phyloP scores from a whole-genome alignment of 2,329 filamentous ascomycete species.

The Penicillium glabrum region DNA sequence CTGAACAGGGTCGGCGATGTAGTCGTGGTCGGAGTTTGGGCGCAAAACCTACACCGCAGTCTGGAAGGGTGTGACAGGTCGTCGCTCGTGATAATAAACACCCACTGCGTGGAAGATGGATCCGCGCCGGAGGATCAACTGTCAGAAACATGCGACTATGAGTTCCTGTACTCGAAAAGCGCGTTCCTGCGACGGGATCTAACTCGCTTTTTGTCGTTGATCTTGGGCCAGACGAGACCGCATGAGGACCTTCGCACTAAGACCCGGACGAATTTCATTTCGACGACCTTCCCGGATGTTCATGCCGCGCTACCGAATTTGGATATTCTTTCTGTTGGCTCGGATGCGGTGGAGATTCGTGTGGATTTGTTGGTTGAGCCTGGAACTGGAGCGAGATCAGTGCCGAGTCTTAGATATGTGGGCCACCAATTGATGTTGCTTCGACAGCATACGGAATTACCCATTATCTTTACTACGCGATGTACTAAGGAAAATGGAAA shows the following conservation, averaged over 20 bases:
- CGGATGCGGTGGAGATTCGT: slow-evolving; percentile 80
- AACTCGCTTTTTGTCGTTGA: slow-evolving; percentile 75
- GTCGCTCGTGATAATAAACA: slow-evolving; percentile 69
- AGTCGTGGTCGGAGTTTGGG: slow-evolving; percentile 67
- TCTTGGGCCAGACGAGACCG: slow-evolving; percentile 74
- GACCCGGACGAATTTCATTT: slow-evolving; percentile 78
- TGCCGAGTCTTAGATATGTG: slow-evolving; percentile 80
- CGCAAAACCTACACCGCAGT: slow-evolving; percentile 57
- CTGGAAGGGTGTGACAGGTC: slow-evolving; percentile 59
- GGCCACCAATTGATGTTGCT: slow-evolving; percentile 83
- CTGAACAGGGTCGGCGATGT: slow-evolving; percentile 57
- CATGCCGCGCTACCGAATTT: slow-evolving; percentile 79
- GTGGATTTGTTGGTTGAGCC: slow-evolving; percentile 79
- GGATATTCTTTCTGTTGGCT: slow-evolving; percentile 82
- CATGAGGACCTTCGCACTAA: slow-evolving; percentile 72
- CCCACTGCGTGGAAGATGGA: slow-evolving; percentile 70
- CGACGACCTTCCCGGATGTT: slow-evolving; percentile 84
- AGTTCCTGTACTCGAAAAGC: slow-evolving; percentile 76
- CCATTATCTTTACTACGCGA: slow-evolving; percentile 86
- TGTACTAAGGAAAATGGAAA: slow-evolving; percentile 79
- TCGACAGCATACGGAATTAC: slow-evolving; percentile 78
- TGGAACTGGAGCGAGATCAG: slow-evolving; percentile 58
- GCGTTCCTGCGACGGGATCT: slow-evolving; percentile 74
- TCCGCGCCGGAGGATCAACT: slow-evolving; percentile 67
- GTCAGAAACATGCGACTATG: slow-evolving; percentile 74